phyloP scores from a whole-genome alignment of 176 grass and related monocot species.

The Dactylis glomerata region DNA sequence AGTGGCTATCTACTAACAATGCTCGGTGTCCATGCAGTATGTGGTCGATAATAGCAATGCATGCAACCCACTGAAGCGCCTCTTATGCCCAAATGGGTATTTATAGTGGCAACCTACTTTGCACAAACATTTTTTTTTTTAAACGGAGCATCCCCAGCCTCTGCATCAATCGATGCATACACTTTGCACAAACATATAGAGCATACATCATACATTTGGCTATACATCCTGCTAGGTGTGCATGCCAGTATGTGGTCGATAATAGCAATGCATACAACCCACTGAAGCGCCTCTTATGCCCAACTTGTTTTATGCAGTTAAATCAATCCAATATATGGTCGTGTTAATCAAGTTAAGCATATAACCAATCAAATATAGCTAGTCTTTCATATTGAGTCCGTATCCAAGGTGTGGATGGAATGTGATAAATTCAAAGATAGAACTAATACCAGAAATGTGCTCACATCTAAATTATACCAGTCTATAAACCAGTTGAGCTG shows the following conservation, averaged over 20 bases:
- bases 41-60: background rate
- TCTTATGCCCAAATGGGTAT: background rate
- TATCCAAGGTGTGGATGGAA: background rate
- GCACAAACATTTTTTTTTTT: no score
- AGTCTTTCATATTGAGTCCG: no score
- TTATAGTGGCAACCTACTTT: no score
- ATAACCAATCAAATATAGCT: background rate
- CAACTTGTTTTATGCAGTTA: background rate
- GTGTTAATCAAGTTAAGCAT: background rate
- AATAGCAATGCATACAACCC: background rate
- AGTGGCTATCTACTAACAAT: background rate
- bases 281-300: background rate
- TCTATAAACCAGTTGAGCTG: background rate
- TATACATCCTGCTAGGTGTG: background rate
- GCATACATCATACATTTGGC: background rate
- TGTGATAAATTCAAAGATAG: background rate
- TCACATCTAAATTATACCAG: background rate
- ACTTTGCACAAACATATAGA: background rate
- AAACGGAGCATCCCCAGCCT: no score
- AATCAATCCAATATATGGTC: background rate
- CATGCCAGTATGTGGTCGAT: background rate
- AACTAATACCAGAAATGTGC: background rate
- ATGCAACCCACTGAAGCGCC: background rate
- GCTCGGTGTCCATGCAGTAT: background rate
- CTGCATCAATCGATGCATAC: no score